These are phyloP conservation scores for Colletotrichum shisoi DNA, from an alignment of 2,329 filamentous ascomycete genomes.

Conservation along the genomic window DNA sequence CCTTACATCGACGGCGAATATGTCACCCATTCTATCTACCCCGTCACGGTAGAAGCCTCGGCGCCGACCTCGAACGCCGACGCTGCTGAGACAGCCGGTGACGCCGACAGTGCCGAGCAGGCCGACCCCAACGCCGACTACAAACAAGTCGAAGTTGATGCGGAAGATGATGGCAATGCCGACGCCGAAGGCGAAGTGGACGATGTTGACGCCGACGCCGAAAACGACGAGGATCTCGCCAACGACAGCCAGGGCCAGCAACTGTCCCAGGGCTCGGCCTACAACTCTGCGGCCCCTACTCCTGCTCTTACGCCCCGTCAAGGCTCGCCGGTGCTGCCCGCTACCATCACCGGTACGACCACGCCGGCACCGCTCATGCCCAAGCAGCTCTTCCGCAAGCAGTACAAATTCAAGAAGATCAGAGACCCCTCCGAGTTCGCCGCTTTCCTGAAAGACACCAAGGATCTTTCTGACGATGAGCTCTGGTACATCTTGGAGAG, in stretches of 20 bases:
- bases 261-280: conserved; percentile 26
- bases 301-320: conserved; percentile 51
- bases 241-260: conserved; percentile 28
- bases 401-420: conserved; percentile 59
- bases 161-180: conserved; percentile 43
- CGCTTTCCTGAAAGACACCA: conserved; percentile 58
- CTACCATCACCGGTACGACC: conserved; percentile 42
- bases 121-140: conserved; percentile 27
- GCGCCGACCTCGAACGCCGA: conserved; percentile 42
- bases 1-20: conserved; percentile 54
- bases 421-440: conserved; percentile 60
- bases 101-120: conserved; percentile 31
- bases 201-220: conserved; percentile 41
- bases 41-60: conserved; percentile 28
- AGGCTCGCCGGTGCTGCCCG: conserved; percentile 50
- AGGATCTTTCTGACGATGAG: conserved; percentile 58
- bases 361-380: conserved; percentile 51
- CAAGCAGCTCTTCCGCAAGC: conserved; percentile 40
- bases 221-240: conserved; percentile 38
- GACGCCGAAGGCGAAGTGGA: conserved; percentile 44
- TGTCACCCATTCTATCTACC: conserved; percentile 48
- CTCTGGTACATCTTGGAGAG: conserved; percentile 56
- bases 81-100: conserved; percentile 22
- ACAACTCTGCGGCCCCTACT: conserved; percentile 49
- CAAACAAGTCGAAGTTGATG: conserved; percentile 41